These are phyloP conservation scores for Cordyceps farinosa DNA, from an alignment of 2,329 filamentous ascomycete species.

Conservation along the genomic window DNA sequence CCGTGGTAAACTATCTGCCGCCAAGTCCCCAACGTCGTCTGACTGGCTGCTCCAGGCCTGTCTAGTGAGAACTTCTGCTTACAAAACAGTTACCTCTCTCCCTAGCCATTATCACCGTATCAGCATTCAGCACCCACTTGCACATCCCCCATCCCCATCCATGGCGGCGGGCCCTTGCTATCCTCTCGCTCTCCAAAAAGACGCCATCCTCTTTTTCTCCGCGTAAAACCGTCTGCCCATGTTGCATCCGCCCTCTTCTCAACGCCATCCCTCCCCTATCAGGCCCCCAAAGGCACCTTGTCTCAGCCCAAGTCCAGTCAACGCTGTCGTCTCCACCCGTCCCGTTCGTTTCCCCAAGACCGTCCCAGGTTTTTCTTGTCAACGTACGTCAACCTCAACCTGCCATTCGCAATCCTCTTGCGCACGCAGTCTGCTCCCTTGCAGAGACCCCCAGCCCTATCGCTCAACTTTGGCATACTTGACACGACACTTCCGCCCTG, in stretches of 20 bases:
- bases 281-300: neutral
- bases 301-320: neutral
- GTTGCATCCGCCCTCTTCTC: neutral
- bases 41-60: no score
- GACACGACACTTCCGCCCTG: conserved; percentile 7
- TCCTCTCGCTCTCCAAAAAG: neutral
- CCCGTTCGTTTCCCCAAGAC: conserved; percentile 4
- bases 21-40: no score
- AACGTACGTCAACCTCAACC: conserved; percentile 16
- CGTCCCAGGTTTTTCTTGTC: conserved; percentile 4
- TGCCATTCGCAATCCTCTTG: conserved; percentile 14
- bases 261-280: neutral
- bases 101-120: neutral
- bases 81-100: neutral
- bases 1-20: no score
- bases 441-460: conserved; percentile 7
- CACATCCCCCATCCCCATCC: conserved; percentile 1
- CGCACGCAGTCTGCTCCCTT: neutral
- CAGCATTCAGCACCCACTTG: neutral
- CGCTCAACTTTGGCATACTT: neutral
- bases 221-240: neutral
- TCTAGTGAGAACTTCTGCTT: neutral
- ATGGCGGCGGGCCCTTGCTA: neutral
- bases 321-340: conserved; percentile 1
- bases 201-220: neutral